phyloP scores from a whole-genome alignment of 2,329 filamentous ascomycete species.

The Curvularia spicifera region DNA sequence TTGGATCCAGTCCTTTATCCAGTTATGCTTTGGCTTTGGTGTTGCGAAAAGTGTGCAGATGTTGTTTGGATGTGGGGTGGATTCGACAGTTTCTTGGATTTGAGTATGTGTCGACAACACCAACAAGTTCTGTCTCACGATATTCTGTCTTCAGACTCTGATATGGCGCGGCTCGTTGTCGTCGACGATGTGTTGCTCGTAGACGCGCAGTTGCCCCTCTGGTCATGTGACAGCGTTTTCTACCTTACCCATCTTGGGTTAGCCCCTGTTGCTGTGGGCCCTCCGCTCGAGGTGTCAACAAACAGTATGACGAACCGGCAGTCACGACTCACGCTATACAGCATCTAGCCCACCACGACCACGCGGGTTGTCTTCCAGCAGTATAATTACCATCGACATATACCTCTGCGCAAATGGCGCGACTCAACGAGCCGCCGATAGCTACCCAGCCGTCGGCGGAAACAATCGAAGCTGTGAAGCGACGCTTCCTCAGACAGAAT shows the following conservation, averaged over 20 bases:
- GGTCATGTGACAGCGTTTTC: slow-evolving; percentile 28
- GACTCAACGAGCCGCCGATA: slow-evolving; percentile 74
- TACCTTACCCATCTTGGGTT: slow-evolving; percentile 4
- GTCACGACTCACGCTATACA: slow-evolving; percentile 6
- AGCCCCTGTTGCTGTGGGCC: slow-evolving; percentile 32
- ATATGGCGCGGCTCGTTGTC: background rate
- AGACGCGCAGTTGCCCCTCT: slow-evolving; percentile 34
- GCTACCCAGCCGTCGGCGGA: slow-evolving; percentile 61
- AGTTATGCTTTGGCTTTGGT: background rate
- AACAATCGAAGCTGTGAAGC: slow-evolving; percentile 71
- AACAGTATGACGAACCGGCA: slow-evolving; percentile 19
- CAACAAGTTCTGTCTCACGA: background rate
- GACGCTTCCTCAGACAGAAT: slow-evolving; percentile 82
- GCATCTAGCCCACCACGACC: slow-evolving; percentile 15
- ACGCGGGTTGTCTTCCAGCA: slow-evolving; percentile 9
- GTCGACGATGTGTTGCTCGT: background rate
- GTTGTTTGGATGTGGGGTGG: background rate
- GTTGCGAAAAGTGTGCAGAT: background rate
- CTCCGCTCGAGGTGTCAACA: slow-evolving; percentile 36
- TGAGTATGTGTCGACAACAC: background rate
- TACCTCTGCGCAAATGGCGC: slow-evolving; percentile 69
- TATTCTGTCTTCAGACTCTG: background rate
- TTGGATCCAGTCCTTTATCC: slow-evolving; percentile 2
- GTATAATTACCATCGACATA: slow-evolving; percentile 45
- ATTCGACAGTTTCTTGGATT: background rate